Percentiles rank a stretch among this genome's conserved stretches.
These are phyloP conservation scores for Micractinium sp. DNA, from an alignment of 139 green algal genomes.

Conservation along the genomic window DNA sequence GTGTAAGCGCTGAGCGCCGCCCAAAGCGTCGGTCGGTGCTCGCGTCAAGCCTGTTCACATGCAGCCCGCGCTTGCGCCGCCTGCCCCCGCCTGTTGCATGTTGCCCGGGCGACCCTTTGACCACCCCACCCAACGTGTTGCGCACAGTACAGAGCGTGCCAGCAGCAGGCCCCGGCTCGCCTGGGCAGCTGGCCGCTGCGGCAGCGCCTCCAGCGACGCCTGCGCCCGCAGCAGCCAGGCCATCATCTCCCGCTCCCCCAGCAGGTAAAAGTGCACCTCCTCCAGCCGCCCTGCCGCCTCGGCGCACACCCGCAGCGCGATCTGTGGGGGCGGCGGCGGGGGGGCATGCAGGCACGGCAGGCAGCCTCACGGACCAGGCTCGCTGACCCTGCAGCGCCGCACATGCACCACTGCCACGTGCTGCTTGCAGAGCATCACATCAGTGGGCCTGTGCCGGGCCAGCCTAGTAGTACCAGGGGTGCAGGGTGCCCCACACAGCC, in stretches of 20 bases:
- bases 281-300: constrained; percentile 53
- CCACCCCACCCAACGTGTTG: too few species aligned
- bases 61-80: too few species aligned
- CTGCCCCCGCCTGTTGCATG: too few species aligned
- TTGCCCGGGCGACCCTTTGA: too few species aligned
- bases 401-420: background rate
- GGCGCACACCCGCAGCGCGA: constrained; percentile 49
- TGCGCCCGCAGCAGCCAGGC: background rate
- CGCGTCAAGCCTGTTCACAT: too few species aligned
- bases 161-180: too few species aligned
- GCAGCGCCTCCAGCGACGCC: background rate
- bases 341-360: background rate
- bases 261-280: constrained; percentile 75
- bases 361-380: background rate
- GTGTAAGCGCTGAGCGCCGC: too few species aligned
- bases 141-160: too few species aligned
- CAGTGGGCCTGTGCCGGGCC: background rate
- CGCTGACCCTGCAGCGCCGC: background rate
- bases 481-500: too few species aligned
- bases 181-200: background rate
- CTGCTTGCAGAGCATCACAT: background rate
- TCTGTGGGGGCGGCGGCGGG: background rate
- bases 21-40: too few species aligned
- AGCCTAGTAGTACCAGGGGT: background rate
- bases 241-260: constrained; percentile 48